These are phyloP conservation scores for Penicillium freii DNA, from an alignment of 2,329 filamentous ascomycete species.

Conservation along the genomic window DNA sequence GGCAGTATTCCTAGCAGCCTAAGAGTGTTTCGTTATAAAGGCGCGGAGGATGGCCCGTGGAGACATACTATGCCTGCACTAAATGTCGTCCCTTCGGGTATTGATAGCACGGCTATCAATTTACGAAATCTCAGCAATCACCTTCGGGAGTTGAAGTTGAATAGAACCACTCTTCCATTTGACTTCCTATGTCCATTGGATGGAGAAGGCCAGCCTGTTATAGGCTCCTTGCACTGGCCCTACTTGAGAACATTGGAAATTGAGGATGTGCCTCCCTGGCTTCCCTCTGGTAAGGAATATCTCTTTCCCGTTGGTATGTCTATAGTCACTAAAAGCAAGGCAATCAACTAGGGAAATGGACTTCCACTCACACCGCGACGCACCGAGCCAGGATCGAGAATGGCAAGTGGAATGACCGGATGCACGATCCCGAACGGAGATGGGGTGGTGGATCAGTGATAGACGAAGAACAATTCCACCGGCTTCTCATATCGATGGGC, in stretches of 20 bases:
- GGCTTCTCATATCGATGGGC: not conserved
- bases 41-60: not conserved
- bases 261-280: slow-evolving; percentile 1
- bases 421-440: not conserved
- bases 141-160: slow-evolving; percentile 1
- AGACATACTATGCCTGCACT: not conserved
- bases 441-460: not conserved
- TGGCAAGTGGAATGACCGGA: not conserved
- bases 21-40: not conserved
- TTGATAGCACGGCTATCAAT: not conserved
- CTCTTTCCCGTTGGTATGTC: not conserved
- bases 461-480: not conserved
- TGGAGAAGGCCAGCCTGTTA: not conserved
- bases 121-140: slow-evolving; percentile 1
- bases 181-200: slow-evolving; percentile 6
- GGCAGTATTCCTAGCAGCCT: not conserved
- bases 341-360: not conserved
- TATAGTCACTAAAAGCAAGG: not conserved
- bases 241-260: slow-evolving; percentile 1
- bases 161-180: not conserved
- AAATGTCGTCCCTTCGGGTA: not conserved
- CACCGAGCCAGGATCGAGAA: not conserved
- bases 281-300: slow-evolving; percentile 7
- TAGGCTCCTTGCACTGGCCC: slow-evolving; percentile 1
- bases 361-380: not conserved